Evolutionary conservation across 140 eudicot genomes (phyloP).

Genomic region (Senecio squalidus): DNA sequence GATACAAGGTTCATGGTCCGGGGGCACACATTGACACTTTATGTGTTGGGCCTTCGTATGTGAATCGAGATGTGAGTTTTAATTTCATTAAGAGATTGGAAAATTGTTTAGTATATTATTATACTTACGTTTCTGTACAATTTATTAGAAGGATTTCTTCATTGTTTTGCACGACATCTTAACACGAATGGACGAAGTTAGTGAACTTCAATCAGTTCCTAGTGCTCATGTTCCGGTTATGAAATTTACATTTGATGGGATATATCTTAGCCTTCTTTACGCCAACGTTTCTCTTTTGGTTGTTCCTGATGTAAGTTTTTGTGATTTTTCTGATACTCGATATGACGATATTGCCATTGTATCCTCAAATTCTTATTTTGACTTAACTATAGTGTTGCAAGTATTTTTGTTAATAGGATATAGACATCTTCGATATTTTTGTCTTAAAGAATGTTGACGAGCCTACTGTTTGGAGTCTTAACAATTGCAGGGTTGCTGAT

Average conservation of each 20-base stretch:
- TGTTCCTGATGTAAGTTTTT: conserved; percentile 71
- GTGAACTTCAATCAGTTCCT: conserved; percentile 80
- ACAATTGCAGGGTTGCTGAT: conserved; percentile 90
- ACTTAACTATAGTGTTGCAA: not conserved
- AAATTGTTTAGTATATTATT: not conserved
- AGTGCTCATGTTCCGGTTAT: conserved; percentile 96
- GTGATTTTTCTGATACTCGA: not conserved
- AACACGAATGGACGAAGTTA: conserved; percentile 61
- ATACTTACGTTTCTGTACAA: not conserved
- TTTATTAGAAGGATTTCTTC: conserved; percentile 76
- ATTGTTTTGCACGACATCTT: conserved; percentile 52
- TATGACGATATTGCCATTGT: too few species aligned
- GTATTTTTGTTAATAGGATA: conserved; percentile 42
- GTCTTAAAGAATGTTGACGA: conserved; percentile 74
- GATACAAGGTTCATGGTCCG: conserved; percentile 74
- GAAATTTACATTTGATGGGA: conserved; percentile 81
- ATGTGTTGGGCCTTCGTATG: conserved; percentile 90
- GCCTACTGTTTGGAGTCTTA: conserved; percentile 78
- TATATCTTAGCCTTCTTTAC: conserved; percentile 75
- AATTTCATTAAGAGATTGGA: not conserved
- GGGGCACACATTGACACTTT: conserved; percentile 87
- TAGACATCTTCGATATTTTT: conserved; percentile 74
- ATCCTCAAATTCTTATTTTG: not conserved
- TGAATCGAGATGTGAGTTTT: conserved; percentile 67
- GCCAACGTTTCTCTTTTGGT: conserved; percentile 75